Evolutionary conservation across 805 yeast genomes (phyloP).

Genomic region (Metschnikowia henanensis): DNA sequence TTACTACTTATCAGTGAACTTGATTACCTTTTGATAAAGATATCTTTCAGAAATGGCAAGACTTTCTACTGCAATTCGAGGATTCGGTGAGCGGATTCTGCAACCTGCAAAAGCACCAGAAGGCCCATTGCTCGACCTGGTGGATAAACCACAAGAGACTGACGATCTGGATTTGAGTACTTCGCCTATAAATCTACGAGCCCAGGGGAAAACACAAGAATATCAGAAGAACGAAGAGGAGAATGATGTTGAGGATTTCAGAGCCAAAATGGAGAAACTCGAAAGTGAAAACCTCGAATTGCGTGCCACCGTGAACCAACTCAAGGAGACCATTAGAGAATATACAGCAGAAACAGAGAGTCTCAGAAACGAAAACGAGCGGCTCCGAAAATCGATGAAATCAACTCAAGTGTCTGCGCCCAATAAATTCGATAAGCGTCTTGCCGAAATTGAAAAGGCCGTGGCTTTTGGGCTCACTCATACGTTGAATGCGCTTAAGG

Average conservation of each 20-base stretch:
- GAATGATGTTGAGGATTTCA: neutral
- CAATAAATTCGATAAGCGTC: neutral
- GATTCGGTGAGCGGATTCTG: slow-evolving; percentile 7
- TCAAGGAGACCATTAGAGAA: neutral
- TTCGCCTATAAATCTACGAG: neutral
- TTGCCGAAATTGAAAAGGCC: slow-evolving; percentile 5
- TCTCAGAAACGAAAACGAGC: slow-evolving; percentile 1
- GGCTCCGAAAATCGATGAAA: neutral
- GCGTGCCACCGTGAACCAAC: slow-evolving; percentile 3
- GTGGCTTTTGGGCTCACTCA: slow-evolving; percentile 4
- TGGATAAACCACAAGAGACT: neutral
- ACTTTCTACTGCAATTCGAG: slow-evolving; percentile 16
- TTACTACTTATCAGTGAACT: too few relatives aligned
- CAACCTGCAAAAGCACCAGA: neutral
- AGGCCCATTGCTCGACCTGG: neutral
- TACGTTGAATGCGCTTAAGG: slow-evolving; percentile 4
- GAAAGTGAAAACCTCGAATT: slow-evolving; percentile 1
- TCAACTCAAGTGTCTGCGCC: neutral
- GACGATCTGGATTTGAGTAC: neutral
- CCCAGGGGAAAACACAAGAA: too few relatives aligned
- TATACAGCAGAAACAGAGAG: neutral
- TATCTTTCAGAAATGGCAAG: too few relatives aligned
- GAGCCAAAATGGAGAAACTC: neutral
- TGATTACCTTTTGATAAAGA: too few relatives aligned
- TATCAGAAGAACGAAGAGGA: too few relatives aligned